Conservation (phyloP, 345 rosid species). For the Leavenworthia alabamica region DNA sequence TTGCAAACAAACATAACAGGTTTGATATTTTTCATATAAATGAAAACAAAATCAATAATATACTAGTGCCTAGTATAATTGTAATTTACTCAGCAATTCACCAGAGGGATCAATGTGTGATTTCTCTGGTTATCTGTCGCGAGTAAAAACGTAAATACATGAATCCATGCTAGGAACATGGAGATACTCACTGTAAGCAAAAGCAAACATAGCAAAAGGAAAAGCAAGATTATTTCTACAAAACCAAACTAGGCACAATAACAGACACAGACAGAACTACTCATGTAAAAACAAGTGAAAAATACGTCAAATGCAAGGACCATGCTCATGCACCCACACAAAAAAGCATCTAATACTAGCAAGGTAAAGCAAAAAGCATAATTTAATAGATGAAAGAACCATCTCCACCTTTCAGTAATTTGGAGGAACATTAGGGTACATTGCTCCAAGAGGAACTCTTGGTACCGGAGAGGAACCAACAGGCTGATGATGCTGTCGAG, state of each 20-base stretch:
- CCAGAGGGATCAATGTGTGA: not conserved
- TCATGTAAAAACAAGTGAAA: not conserved
- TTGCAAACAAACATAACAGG: not conserved
- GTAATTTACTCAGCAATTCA: not conserved
- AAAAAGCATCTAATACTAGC: not conserved
- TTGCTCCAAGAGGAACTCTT: slow-evolving; percentile 66
- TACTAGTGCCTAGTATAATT: not conserved
- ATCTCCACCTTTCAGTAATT: slow-evolving; percentile 58
- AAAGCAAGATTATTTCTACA: slow-evolving; percentile 2
- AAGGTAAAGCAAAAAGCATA: not conserved
- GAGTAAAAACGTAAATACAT: not conserved
- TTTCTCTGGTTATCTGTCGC: not conserved
- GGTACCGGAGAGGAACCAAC: slow-evolving; percentile 63
- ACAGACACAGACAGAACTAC: not conserved
- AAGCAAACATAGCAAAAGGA: not conserved
- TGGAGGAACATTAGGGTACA: slow-evolving; percentile 66
- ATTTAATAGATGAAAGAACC: not conserved
- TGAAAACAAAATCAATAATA: not conserved
- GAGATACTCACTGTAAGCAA: not conserved
- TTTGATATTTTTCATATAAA: not conserved
- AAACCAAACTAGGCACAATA: slow-evolving; percentile 1
- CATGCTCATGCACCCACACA: not conserved
- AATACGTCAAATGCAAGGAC: slow-evolving; percentile 1
- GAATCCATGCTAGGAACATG: not conserved
- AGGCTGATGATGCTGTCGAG: slow-evolving; percentile 59